Evolutionary conservation across 331 rosid genomes (phyloP).

Genomic region (Pyracantha coccinea): DNA sequence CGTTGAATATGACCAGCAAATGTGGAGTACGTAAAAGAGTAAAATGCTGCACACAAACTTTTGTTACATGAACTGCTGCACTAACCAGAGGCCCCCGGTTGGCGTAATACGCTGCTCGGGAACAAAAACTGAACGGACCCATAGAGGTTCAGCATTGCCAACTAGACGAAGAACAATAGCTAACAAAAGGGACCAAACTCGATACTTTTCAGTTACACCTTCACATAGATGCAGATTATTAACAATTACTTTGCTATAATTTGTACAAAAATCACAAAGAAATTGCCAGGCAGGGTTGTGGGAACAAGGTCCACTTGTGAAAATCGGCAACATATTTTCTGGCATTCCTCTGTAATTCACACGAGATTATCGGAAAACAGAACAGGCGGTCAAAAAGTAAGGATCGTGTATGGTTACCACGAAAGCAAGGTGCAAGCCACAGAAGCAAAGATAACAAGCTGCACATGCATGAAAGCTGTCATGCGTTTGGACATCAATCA

Average conservation of each 20-base stretch:
- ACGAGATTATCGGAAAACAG: slow-evolving; percentile 1
- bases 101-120: too few species aligned
- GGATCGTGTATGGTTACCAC: neutral
- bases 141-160: too few species aligned
- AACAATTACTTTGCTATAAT: neutral
- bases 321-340: neutral
- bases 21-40: neutral
- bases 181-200: neutral
- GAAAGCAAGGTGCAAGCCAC: neutral
- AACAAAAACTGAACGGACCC: too few species aligned
- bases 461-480: neutral
- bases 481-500: slow-evolving; percentile 43
- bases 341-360: slow-evolving; percentile 16
- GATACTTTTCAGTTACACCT: neutral
- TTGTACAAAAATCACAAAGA: slow-evolving; percentile 14
- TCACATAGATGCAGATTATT: neutral
- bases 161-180: too few species aligned
- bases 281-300: neutral
- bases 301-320: neutral
- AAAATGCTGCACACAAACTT: neutral
- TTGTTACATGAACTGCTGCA: too few species aligned
- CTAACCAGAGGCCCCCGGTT: too few species aligned
- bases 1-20: neutral
- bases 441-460: slow-evolving; percentile 2
- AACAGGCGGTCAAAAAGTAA: neutral